Percentiles rank a stretch among this genome's conserved stretches.
Conservation (phyloP, 805 yeast genomes). For the Yamadazyma nakazawae region DNA sequence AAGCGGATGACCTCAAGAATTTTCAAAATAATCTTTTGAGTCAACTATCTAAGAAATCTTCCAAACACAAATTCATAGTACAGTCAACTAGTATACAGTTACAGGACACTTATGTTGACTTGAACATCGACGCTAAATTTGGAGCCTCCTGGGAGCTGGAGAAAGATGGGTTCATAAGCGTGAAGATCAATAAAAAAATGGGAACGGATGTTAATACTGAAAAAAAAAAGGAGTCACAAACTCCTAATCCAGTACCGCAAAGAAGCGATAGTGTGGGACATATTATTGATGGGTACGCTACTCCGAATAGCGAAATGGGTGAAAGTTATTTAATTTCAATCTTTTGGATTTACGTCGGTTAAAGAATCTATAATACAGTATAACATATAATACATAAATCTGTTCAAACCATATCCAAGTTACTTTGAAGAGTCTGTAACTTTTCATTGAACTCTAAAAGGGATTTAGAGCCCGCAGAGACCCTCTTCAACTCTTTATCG, state of each 20-base stretch:
- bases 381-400: not conserved
- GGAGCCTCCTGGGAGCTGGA: conserved; percentile 57
- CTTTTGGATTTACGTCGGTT: conserved; percentile 13
- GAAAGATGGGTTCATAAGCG: conserved; percentile 46
- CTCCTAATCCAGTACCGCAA: not conserved
- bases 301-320: not conserved
- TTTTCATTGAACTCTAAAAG: conserved; percentile 17
- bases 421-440: conserved; percentile 17
- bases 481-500: conserved; percentile 2
- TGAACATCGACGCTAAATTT: conserved; percentile 32
- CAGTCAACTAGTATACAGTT: conserved; percentile 32
- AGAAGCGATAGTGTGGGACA: conserved; percentile 11
- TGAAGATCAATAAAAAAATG: conserved; percentile 25
- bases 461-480: conserved; percentile 2
- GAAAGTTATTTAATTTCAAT: conserved; percentile 6
- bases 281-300: conserved; percentile 19
- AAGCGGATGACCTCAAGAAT: conserved; percentile 15
- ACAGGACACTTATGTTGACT: conserved; percentile 18
- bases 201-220: not conserved
- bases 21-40: conserved; percentile 31
- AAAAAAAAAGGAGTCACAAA: not conserved
- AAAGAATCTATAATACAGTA: conserved; percentile 1
- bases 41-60: conserved; percentile 41
- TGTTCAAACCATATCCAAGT: conserved; percentile 7
- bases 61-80: conserved; percentile 55